These are phyloP conservation scores for Amanita thiersii DNA, from an alignment of 768 basidiomycete species.

Conservation along the genomic window DNA sequence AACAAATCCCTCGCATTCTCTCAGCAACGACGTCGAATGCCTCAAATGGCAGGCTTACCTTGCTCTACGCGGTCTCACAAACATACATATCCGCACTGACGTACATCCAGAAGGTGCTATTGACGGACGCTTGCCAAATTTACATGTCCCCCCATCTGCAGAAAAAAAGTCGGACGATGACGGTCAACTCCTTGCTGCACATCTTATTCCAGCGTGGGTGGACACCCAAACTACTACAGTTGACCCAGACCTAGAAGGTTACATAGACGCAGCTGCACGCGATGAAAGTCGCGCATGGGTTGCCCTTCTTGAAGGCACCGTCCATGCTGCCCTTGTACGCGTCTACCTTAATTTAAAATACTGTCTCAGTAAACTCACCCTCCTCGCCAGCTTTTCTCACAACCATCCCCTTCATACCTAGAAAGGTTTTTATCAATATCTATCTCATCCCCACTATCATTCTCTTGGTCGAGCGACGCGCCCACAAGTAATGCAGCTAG, in stretches of 20 bases:
- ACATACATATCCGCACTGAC: slow-evolving; percentile 57
- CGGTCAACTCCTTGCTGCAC: slow-evolving; percentile 51
- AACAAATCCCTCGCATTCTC: slow-evolving; percentile 24
- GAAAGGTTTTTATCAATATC: slow-evolving; percentile 27
- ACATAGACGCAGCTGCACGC: slow-evolving; percentile 44
- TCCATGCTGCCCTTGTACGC: slow-evolving; percentile 71
- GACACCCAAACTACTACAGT: slow-evolving; percentile 40
- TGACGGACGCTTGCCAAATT: slow-evolving; percentile 59
- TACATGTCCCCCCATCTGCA: slow-evolving; percentile 43
- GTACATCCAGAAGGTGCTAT: slow-evolving; percentile 62
- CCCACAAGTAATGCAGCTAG: not conserved
- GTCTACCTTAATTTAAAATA: slow-evolving; percentile 3
- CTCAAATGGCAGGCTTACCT: slow-evolving; percentile 88
- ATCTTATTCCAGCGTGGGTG: slow-evolving; percentile 69
- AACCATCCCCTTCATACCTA: slow-evolving; percentile 35
- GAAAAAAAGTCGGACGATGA: slow-evolving; percentile 21
- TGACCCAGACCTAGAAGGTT: slow-evolving; percentile 52
- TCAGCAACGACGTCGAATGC: slow-evolving; percentile 78
- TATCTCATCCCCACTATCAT: slow-evolving; percentile 4
- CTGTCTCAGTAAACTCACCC: not conserved
- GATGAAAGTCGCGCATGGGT: slow-evolving; percentile 84
- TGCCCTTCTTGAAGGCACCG: slow-evolving; percentile 63
- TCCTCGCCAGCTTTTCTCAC: slow-evolving; percentile 36
- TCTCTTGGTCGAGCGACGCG: slow-evolving; percentile 4
- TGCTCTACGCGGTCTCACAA: slow-evolving; percentile 50